Base-by-base conservation (phyloP, 805 yeast genomes). In the Candida dendrica region DNA sequence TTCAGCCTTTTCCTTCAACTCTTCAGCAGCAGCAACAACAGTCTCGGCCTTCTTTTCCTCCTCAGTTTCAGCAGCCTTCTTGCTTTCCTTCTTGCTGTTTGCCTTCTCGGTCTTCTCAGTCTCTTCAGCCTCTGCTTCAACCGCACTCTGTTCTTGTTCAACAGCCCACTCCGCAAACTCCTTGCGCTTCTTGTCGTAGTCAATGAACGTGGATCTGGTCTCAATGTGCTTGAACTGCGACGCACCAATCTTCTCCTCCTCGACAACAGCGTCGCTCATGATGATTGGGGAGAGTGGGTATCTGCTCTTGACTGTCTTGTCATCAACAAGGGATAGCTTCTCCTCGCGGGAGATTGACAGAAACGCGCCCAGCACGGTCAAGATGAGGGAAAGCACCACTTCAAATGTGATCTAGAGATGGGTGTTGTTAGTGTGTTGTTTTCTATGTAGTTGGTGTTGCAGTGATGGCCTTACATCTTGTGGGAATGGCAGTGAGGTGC, bases 171-270 rank as follows among this genome's bases (percentile, higher is more conserved):
- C 43, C 10, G 44, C 38, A 52, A 64, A 77, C 45, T 72, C 73
- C 36, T 55, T 46, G 47, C 88, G 64, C 55, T 69, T 71, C 13
- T 56, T 46, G 1, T 46, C 46, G 8, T 80, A 60, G 51, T 81
- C 77, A 36, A 79, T 61, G 50, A 76, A 81, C 6, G 66, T 71
- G 3, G 75, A 64, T 42, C 82, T 62, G 22, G 72, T 66, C 40
- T 77, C 77, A 34, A 77, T 59, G 11, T 60, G 56, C 38, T 70
- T 75, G 50, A 63, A 77, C 16, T 72, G 74, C 20, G 60, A 59
- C 16, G 55, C 53, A n/a, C 81, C 84, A 22, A 71, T 52, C 27
- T 60, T 55, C 46, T 81, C 79, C 22, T 66, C 59, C 38, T 70
- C 69, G 15, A 61, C 59, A 36, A 74, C 69, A 8, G 82, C 78